Percentiles rank a stretch among this genome's conserved stretches.
Evolutionary conservation across 1,284 basidiomycete genomes (phyloP).

Genomic region (Taiwanofungus camphoratus): DNA sequence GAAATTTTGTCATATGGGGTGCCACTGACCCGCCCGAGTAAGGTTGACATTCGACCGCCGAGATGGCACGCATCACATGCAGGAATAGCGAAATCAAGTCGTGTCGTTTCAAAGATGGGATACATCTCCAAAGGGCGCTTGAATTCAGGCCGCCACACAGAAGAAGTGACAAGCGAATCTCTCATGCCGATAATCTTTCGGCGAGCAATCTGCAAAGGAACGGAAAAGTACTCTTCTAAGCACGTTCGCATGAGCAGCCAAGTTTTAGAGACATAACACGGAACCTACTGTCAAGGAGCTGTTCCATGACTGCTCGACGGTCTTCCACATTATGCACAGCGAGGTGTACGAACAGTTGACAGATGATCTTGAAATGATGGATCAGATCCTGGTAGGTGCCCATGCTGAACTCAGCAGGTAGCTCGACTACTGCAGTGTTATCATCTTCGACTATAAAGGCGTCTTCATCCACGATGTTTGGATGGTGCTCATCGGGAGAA

Average conservation of each 20-base stretch:
- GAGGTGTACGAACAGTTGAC: conserved; percentile 80
- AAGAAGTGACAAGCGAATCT: conserved; percentile 72
- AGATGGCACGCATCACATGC: conserved; percentile 78
- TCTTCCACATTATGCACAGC: conserved; percentile 53
- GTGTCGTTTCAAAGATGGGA: conserved; percentile 52
- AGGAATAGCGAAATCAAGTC: conserved; percentile 51
- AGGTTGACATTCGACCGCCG: conserved; percentile 59
- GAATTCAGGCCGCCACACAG: conserved; percentile 71
- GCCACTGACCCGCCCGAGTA: conserved; percentile 52
- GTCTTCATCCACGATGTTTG: conserved; percentile 33
- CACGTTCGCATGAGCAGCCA: neutral
- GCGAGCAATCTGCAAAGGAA: conserved; percentile 55
- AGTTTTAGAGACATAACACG: neutral
- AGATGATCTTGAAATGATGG: conserved; percentile 80
- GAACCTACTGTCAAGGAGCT: conserved; percentile 45
- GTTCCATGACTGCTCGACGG: conserved; percentile 49
- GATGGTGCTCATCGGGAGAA: conserved; percentile 23
- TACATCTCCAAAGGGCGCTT: conserved; percentile 58
- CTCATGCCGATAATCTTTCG: conserved; percentile 62
- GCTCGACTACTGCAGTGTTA: conserved; percentile 33
- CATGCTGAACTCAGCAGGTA: conserved; percentile 77
- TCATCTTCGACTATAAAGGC: conserved; percentile 74
- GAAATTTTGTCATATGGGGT: conserved; percentile 52
- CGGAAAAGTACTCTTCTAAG: conserved; percentile 62
- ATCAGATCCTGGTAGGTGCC: conserved; percentile 66